These are phyloP conservation scores for Fomes fomentarius DNA, from an alignment of 1,284 basidiomycete genomes.

Conservation along the genomic window DNA sequence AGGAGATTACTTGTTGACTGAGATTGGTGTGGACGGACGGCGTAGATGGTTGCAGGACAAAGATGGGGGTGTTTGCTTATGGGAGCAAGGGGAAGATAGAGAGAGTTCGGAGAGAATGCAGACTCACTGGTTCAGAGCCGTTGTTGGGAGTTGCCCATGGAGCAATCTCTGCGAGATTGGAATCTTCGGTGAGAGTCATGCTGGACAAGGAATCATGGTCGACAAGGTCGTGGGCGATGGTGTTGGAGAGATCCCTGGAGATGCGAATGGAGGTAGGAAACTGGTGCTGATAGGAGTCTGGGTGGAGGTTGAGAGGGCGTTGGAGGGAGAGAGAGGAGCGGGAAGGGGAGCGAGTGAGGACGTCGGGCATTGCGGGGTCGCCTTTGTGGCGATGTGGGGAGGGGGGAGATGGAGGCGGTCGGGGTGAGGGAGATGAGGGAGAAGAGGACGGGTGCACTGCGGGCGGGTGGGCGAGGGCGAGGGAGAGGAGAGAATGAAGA, in stretches of 20 bases:
- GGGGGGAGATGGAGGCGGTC: too few relatives aligned
- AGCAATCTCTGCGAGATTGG: conserved; percentile 22
- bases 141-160: conserved; percentile 22
- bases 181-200: conserved; percentile 18
- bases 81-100: neutral
- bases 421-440: too few relatives aligned
- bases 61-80: too few relatives aligned
- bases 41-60: too few relatives aligned
- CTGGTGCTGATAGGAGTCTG: conserved; percentile 13
- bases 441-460: too few relatives aligned
- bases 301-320: conserved; percentile 20
- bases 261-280: conserved; percentile 23
- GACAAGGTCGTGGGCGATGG: conserved; percentile 15
- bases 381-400: too few relatives aligned
- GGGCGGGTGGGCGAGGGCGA: too few relatives aligned
- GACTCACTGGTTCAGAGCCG: conserved; percentile 23
- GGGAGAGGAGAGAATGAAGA: too few relatives aligned
- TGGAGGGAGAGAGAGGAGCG: conserved; percentile 16
- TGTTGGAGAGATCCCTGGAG: conserved; percentile 20
- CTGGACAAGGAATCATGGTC: conserved; percentile 18
- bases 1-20: too few relatives aligned
- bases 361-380: conserved; percentile 14
- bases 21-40: too few relatives aligned
- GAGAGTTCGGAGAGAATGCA: neutral
- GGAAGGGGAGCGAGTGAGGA: conserved; percentile 16